These are phyloP conservation scores for Candida maesae DNA, from an alignment of 805 yeast species.

Conservation along the genomic window DNA sequence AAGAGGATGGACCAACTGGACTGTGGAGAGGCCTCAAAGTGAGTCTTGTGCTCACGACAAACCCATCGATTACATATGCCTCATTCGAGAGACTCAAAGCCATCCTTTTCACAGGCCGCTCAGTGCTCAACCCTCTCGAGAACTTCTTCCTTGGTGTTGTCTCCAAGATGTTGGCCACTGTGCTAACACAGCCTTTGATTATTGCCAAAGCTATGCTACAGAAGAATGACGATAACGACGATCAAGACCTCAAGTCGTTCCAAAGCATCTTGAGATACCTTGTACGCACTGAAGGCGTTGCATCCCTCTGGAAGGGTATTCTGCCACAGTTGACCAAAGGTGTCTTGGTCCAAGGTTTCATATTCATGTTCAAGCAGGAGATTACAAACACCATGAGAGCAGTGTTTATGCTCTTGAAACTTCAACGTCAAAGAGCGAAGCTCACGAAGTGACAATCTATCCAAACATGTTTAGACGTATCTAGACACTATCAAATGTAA, in stretches of 20 bases:
- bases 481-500: no score
- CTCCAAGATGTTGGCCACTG: conserved; percentile 75
- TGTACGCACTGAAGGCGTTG: conserved; percentile 57
- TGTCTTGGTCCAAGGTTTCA: conserved; percentile 76
- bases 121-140: conserved; percentile 53
- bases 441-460: neutral
- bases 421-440: conserved; percentile 8
- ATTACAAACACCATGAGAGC: conserved; percentile 24
- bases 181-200: conserved; percentile 80
- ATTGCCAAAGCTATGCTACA: conserved; percentile 83
- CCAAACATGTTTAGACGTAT: no score
- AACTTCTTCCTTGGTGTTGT: conserved; percentile 73
- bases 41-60: conserved; percentile 68
- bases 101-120: conserved; percentile 33
- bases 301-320: conserved; percentile 73
- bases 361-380: conserved; percentile 62
- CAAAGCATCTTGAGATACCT: conserved; percentile 60
- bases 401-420: conserved; percentile 17
- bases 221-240: conserved; percentile 36
- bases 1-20: conserved; percentile 64
- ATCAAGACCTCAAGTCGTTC: conserved; percentile 49
- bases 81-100: conserved; percentile 65
- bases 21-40: conserved; percentile 86
- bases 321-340: conserved; percentile 81
- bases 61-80: conserved; percentile 87